Evolutionary conservation across 139 green algal species (phyloP), one percentile per base, ranked within the genome.

Genomic region (Mesostigma viride): DNA sequence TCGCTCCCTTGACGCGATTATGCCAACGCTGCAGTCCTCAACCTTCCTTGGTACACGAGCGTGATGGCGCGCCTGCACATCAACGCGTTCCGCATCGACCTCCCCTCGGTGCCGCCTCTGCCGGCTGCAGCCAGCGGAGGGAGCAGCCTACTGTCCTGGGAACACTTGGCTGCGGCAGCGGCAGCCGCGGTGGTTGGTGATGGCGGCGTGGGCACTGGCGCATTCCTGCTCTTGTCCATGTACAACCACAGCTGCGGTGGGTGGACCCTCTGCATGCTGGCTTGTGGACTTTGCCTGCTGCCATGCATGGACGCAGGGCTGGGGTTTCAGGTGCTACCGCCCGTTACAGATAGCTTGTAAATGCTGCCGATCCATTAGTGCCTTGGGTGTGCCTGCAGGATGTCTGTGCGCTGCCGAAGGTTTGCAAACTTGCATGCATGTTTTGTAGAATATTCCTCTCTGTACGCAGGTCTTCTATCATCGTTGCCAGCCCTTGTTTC

Each of bases 181-280:
- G 4, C 57, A 28, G 60, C 59, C 20, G 22, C 59, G 3, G 67
- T 72, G n/a, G 58, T 24, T 6, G 67, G 67, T 4, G 11, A 73
- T 3, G 53, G 56, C 6, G 3, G 4, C 32, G 68, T 74, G 26
- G 68, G 68, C 3, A 75, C 33, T 31, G 68, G 64, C 6, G 35
- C 71, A 20, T 75, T 74, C 14, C 31, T 75, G 28, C 61, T 75
- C 8, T 33, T 64, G 8, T 75, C 68, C 3, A 30, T 75, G 62
- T 75, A 65, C 61, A 75, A 75, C 33, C 68, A 75, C 63, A 62
- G 44, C 60, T 75, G 68, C 34, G 68, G 68, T 75, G 8, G 3
- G 33, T 58, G n/a, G n/a, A n/a, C n/a, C n/a, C n/a, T n/a, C n/a
- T n/a, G n/a, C n/a, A n/a, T n/a, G n/a, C n/a, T n/a, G n/a, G n/a